Percentiles rank a stretch among this genome's conserved stretches.
Conservation (phyloP, 176 grass and related monocot species). For the Rhipidocladum racemiflorum region DNA sequence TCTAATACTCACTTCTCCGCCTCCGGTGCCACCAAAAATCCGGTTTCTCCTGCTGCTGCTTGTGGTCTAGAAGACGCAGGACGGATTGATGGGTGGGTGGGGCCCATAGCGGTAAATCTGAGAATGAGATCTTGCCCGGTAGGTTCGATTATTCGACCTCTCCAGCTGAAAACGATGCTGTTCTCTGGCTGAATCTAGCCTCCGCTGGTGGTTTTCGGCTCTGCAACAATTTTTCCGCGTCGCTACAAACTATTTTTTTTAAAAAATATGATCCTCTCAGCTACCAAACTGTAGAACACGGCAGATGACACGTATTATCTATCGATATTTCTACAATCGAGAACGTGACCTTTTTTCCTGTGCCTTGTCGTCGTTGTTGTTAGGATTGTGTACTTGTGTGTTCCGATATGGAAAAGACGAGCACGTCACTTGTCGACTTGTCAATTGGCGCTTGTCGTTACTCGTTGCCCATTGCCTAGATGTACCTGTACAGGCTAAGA, state of each 20-base stretch:
- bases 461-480: neutral
- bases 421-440: neutral
- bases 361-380: too few species aligned
- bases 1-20: neutral
- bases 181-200: constrained; percentile 30
- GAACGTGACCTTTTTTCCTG: too few species aligned
- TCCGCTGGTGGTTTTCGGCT: neutral
- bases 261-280: too few species aligned
- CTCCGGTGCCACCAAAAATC: neutral
- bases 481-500: neutral
- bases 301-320: too few species aligned
- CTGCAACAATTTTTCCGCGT: neutral
- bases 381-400: neutral
- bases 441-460: neutral
- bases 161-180: constrained; percentile 36
- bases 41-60: neutral
- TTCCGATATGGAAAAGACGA: neutral
- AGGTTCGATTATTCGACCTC: neutral
- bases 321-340: too few species aligned
- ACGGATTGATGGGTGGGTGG: neutral
- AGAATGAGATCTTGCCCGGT: constrained; percentile 21
- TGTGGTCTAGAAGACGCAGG: constrained; percentile 14
- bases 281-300: too few species aligned
- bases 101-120: neutral
- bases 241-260: too few species aligned